Percentiles rank a stretch among this genome's conserved stretches.
Conservation (phyloP, 176 grass and related monocot species). For the Melocanna baccifera region DNA sequence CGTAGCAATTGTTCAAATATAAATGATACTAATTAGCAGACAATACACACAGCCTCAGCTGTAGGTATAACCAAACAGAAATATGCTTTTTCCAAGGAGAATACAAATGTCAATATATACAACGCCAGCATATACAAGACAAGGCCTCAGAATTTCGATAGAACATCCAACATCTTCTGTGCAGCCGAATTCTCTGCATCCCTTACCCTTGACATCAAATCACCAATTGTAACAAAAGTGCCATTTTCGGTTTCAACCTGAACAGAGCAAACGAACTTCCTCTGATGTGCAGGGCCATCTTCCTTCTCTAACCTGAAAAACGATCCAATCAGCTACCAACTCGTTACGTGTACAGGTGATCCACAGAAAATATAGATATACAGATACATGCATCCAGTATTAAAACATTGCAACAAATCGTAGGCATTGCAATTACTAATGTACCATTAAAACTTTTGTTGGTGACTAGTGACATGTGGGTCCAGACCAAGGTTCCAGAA, state of each 20-base stretch:
- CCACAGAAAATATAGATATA: no score
- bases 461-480: neutral
- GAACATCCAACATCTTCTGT: slow-evolving; percentile 50
- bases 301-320: slow-evolving; percentile 78
- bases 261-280: slow-evolving; percentile 68
- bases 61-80: neutral
- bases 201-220: slow-evolving; percentile 60
- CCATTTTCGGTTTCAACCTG: slow-evolving; percentile 27
- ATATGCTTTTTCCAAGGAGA: neutral
- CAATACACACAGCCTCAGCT: neutral
- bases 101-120: neutral
- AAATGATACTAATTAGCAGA: neutral
- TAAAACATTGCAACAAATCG: neutral
- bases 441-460: neutral
- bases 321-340: neutral
- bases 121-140: neutral
- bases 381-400: neutral
- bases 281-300: slow-evolving; percentile 62
- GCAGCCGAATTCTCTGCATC: slow-evolving; percentile 76
- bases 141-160: slow-evolving; percentile 15
- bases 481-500: neutral
- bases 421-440: neutral
- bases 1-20: neutral
- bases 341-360: neutral
- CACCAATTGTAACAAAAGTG: slow-evolving; percentile 49